A percentile compares a stretch with the other conserved stretches of the same genome.
These are phyloP conservation scores for Irpex rosettiformis DNA, from an alignment of 1,284 basidiomycete species.

Conservation along the genomic window DNA sequence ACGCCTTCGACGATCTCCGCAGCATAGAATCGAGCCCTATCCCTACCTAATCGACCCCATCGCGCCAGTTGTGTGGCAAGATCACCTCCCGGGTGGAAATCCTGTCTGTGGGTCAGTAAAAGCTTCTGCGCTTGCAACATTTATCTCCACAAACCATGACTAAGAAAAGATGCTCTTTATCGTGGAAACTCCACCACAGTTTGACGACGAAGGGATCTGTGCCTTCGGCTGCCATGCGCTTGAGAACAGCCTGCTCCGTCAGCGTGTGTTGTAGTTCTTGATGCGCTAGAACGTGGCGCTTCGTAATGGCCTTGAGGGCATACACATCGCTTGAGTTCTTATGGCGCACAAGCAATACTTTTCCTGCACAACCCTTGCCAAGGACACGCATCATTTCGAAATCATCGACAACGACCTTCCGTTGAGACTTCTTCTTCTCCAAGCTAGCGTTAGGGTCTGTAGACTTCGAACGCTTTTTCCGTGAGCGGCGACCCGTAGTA, in stretches of 20 bases:
- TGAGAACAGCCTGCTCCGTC: conserved; percentile 91
- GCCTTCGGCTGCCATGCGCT: conserved; percentile 79
- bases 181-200: conserved; percentile 95
- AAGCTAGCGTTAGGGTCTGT: conserved; percentile 41
- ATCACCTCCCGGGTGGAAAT: conserved; percentile 96
- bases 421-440: conserved; percentile 47
- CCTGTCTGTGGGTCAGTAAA: conserved; percentile 38
- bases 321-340: conserved; percentile 70
- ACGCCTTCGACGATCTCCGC: conserved; percentile 95
- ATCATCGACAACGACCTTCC: conserved; percentile 80
- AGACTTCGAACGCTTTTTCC: conserved; percentile 59
- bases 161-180: conserved; percentile 90
- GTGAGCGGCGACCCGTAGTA: conserved; percentile 38
- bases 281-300: conserved; percentile 92
- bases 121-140: not conserved
- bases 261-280: conserved; percentile 94
- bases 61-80: conserved; percentile 94
- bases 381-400: conserved; percentile 96
- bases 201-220: conserved; percentile 92
- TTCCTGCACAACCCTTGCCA: conserved; percentile 95
- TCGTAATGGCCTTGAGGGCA: conserved; percentile 96
- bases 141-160: conserved; percentile 59
- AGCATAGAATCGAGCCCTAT: conserved; percentile 93
- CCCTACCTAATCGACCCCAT: conserved; percentile 89
- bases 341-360: conserved; percentile 85